A percentile compares a stretch with the other conserved stretches of the same genome.
These are phyloP conservation scores for Borovskyia barvae DNA, from an alignment of 208 protist genomes.

Conservation along the genomic window DNA sequence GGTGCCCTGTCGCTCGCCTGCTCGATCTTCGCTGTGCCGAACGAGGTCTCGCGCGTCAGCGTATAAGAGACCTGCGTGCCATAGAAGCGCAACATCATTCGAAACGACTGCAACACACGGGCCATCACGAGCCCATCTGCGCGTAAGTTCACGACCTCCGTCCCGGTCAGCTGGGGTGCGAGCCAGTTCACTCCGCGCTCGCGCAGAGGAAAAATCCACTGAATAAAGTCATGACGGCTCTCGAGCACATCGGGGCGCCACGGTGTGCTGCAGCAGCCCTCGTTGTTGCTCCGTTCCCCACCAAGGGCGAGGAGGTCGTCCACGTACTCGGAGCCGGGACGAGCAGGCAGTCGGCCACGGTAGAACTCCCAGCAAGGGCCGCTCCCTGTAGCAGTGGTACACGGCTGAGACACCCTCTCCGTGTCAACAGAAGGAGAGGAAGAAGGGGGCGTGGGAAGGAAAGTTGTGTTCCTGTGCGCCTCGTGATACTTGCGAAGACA, in stretches of 20 bases:
- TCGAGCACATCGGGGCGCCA: constrained; percentile 45
- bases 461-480: no score
- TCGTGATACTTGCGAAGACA: constrained; percentile 2
- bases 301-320: constrained; percentile 38
- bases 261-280: not conserved
- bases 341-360: not conserved
- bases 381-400: not conserved
- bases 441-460: not conserved
- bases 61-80: constrained; percentile 38
- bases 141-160: constrained; percentile 41
- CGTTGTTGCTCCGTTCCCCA: constrained; percentile 1
- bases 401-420: not conserved
- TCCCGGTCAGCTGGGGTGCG: constrained; percentile 56
- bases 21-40: not conserved
- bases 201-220: constrained; percentile 81
- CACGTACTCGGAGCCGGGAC: constrained; percentile 30
- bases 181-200: constrained; percentile 56
- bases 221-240: constrained; percentile 67
- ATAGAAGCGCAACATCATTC: constrained; percentile 82
- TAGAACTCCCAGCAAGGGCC: constrained; percentile 18
- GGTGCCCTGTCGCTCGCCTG: no score
- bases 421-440: not conserved
- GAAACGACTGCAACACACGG: constrained; percentile 39
- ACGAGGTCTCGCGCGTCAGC: not conserved
- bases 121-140: constrained; percentile 37